Evolutionary conservation across 2,329 filamentous ascomycete species (phyloP).

Genomic region (Lecanicillium sp.): DNA sequence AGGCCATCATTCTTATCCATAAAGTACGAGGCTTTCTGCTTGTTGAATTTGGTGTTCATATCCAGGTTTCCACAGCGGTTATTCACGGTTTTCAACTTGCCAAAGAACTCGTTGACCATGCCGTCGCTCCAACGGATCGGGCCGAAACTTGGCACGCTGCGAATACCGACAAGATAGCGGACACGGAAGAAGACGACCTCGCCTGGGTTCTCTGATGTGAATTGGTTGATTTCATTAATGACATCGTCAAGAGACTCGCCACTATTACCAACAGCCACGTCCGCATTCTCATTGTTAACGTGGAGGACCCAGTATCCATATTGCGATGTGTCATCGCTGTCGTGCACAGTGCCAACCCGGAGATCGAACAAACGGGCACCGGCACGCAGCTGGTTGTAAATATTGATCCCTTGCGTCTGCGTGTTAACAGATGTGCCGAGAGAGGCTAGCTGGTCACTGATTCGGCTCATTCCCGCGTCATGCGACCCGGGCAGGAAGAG

Average conservation of each 20-base stretch:
- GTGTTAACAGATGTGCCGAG: conserved; percentile 32
- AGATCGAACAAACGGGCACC: conserved; percentile 42
- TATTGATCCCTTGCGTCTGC: conserved; percentile 35
- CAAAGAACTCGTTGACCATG: conserved; percentile 35
- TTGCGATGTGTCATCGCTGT: conserved; percentile 7
- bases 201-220: conserved; percentile 32
- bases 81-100: conserved; percentile 30
- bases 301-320: conserved; percentile 33
- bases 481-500: conserved; percentile 41
- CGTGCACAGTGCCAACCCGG: conserved; percentile 26
- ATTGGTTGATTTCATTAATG: conserved; percentile 35
- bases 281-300: conserved; percentile 25
- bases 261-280: conserved; percentile 34
- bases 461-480: conserved; percentile 39
- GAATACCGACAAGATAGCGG: conserved; percentile 31
- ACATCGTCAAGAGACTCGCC: conserved; percentile 35
- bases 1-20: conserved; percentile 23
- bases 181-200: conserved; percentile 40
- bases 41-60: conserved; percentile 15
- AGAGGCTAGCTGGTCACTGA: conserved; percentile 24
- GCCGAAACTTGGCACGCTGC: conserved; percentile 21
- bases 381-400: conserved; percentile 35
- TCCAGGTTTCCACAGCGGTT: conserved; percentile 28
- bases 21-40: conserved; percentile 18
- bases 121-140: conserved; percentile 26